Evolutionary conservation across 2,329 filamentous ascomycete genomes (phyloP).

Genomic region (Ophiostoma ips): DNA sequence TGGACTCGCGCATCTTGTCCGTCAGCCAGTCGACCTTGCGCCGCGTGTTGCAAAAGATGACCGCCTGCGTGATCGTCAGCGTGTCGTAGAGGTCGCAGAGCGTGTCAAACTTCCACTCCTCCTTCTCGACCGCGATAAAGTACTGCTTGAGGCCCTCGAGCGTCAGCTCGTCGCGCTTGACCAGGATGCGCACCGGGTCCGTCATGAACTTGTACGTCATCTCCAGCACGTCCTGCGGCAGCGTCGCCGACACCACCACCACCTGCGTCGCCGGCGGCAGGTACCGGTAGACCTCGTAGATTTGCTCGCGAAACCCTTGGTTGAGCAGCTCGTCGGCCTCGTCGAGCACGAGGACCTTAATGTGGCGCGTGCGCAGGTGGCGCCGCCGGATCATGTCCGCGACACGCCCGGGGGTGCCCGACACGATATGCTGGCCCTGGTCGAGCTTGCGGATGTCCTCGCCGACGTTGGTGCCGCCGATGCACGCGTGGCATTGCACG

Average conservation of each 20-base stretch:
- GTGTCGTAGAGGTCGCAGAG: conserved; percentile 98
- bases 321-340: conserved; percentile 59
- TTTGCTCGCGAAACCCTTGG: conserved; percentile 93
- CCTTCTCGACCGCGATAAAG: conserved; percentile 98
- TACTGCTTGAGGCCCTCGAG: conserved; percentile 97
- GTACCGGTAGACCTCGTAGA: conserved; percentile 97
- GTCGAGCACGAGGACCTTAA: conserved; percentile 51
- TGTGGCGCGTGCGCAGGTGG: conserved; percentile 43
- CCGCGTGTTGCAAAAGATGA: conserved; percentile 99
- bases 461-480: conserved; percentile 93
- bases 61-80: conserved; percentile 93
- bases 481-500: conserved; percentile 96
- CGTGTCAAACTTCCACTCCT: conserved; percentile 99
- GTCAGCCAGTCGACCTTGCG: conserved; percentile 99
- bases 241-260: conserved; percentile 92
- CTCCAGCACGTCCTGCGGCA: conserved; percentile 94
- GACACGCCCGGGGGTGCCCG: conserved; percentile 91
- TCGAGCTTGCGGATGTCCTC: conserved; percentile 97
- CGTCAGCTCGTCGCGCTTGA: conserved; percentile 97
- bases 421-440: conserved; percentile 95
- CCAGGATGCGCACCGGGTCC: conserved; percentile 86
- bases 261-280: conserved; percentile 94
- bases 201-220: conserved; percentile 99
- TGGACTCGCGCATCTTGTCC: conserved; percentile 97
- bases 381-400: conserved; percentile 49